Evolutionary conservation across 345 rosid genomes (phyloP).

Genomic region (Eucalyptus decipiens): DNA sequence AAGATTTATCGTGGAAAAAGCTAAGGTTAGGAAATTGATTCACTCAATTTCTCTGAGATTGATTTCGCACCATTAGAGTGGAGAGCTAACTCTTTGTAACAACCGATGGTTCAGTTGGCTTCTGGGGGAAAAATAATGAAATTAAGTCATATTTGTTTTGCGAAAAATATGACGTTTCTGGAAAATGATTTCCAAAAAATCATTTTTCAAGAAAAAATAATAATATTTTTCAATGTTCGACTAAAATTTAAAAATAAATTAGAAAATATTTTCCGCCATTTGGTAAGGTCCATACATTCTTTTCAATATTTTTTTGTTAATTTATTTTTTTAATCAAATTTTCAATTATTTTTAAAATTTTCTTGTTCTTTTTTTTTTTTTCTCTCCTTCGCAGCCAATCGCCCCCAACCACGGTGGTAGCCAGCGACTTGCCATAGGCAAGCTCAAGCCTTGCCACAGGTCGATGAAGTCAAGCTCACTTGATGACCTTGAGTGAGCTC

Average conservation of each 20-base stretch:
- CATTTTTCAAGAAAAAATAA: too few species aligned
- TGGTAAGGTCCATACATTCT: too few species aligned
- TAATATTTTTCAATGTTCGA: accelerated
- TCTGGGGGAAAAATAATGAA: not conserved
- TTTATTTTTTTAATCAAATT: too few species aligned
- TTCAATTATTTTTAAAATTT: too few species aligned
- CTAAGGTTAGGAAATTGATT: not conserved
- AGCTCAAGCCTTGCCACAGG: accelerated
- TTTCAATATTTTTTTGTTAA: too few species aligned
- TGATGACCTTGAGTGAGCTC: too few species aligned
- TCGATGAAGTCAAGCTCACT: accelerated
- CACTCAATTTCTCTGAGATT: not conserved
- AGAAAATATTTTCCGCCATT: too few species aligned
- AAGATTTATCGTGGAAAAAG: not conserved
- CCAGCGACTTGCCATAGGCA: accelerated
- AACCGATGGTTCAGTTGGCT: not conserved
- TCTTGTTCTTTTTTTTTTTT: too few species aligned
- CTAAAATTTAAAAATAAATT: too few species aligned
- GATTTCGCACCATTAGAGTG: not conserved
- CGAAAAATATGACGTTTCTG: accelerated
- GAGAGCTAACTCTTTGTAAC: not conserved
- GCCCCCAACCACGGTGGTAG: too few species aligned
- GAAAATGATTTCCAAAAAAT: too few species aligned
- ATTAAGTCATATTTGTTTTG: not conserved
- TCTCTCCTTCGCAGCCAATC: too few species aligned